Evolutionary conservation across 2,329 filamentous ascomycete species (phyloP), one percentile per base, ranked within the genome.

Genomic region (Penicillium brasilianum): DNA sequence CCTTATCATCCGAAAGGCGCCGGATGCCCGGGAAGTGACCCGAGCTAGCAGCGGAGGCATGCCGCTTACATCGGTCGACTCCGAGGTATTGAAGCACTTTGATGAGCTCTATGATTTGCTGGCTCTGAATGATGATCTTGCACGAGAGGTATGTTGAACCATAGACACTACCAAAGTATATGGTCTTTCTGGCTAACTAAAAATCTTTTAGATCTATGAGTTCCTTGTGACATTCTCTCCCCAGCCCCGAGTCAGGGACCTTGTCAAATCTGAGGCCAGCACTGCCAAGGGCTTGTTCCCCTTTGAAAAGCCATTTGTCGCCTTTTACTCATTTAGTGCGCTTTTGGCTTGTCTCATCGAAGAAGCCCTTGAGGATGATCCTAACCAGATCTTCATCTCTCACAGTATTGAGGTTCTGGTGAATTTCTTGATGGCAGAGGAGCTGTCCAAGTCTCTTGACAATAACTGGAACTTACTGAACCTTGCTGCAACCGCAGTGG

Each of bases 21-120:
- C 87, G 46, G 81, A 84, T 20, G 81, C 83, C 14, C 67, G 72
- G 20, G 76, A 77, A 41, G 44, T 70, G 14, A 60, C 70, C 0
- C 58, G 69, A 49, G 63, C 64, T 22, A 71, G 71, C 25, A 36
- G 32, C 16, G 72, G 69, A 80, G 63, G 83, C 77, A 55, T 86
- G 80, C 53, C 85, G 80, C 50, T 88, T 80, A 64, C 84, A 80
- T 37, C 84, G 1, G 82, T 98, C 2, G 92, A 98, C 72, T 83
- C 86, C 13, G 91, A 94, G 69, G 88, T 98, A 22, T 80, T 95
- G 67, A 84, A 88, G 59, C 91, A 96, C 74, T 96, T 97, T 70
- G 85, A 91, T 57, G 88, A 94, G 62, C 79, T 99, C 25, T 97
- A 95, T 83, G 85, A 87, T 46, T 90, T 94, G 70, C 82, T 98